Evolutionary conservation across 345 rosid genomes (phyloP), one percentile per base, ranked within the genome.

Genomic region (Dipteronia sinensis): DNA sequence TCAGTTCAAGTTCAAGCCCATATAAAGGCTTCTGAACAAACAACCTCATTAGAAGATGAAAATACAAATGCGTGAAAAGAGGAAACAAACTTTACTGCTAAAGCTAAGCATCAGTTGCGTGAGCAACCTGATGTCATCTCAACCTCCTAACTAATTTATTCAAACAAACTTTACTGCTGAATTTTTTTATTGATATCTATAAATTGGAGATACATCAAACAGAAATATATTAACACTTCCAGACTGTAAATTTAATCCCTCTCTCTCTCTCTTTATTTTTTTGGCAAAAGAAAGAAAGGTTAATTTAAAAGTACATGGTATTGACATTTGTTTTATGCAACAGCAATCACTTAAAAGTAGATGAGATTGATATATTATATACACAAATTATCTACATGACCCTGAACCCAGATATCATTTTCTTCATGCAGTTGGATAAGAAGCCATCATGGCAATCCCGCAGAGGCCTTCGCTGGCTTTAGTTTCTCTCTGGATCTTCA

Each of bases 381-480:
- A n/a, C n/a, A n/a, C 12, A 0, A 42, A 46, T 6, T 4, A 62
- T n/a, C 29, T 23, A 15, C 61, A 47, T 49, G 64, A n/a, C 20
- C 27, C 47, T 31, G 27, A 34, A n/a, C 47, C 25, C 62, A 20
- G 22, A 58, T 20, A 20, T 20, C 25, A 15, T 46, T 34, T 27
- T 51, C 44, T 22, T 81, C 73, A 82, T 71, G 76, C 83, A 22
- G 77, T 34, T 27, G 92, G 92, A 79, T 82, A 87, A 56, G 80
- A 75, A 73, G 86, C 75, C 23, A 10, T 17, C 83, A 80, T 83
- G 62, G 89, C 90, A 51, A 89, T 19, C 16, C 91, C 90, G 70
- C 93, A 91, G 4, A 88, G 83, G 13, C 93, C 95, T 83, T 88
- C 82, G 10, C 70, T 77, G 40, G 82, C 80, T 63, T 46, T 59